Evolutionary conservation across 2,329 filamentous ascomycete genomes (phyloP).

Genomic region (Fusarium begoniae): DNA sequence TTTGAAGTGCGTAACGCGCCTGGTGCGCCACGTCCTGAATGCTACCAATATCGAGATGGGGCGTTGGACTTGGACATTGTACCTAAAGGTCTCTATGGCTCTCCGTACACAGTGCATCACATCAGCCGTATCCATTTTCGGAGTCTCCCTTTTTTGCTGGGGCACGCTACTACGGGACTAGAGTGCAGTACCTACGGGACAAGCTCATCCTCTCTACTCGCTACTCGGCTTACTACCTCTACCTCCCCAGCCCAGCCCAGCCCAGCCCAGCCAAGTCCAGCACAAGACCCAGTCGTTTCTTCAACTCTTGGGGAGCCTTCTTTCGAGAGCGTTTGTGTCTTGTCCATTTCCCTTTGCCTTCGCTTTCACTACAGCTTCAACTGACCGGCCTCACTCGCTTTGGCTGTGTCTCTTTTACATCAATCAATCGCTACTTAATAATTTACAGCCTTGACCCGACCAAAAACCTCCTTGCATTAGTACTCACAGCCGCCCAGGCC

Average conservation of each 20-base stretch:
- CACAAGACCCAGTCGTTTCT: conserved; percentile 41
- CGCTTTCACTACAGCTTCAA: conserved; percentile 31
- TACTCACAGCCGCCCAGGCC: conserved; percentile 17
- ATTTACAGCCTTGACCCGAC: conserved; percentile 4
- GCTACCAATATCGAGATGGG: conserved; percentile 37
- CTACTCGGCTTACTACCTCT: conserved; percentile 29
- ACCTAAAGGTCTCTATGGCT: not conserved
- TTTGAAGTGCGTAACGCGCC: conserved; percentile 23
- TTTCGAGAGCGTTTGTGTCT: conserved; percentile 34
- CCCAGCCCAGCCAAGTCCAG: conserved; percentile 18
- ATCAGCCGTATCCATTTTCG: conserved; percentile 29
- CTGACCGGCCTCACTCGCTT: conserved; percentile 66
- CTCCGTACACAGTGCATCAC: conserved; percentile 38
- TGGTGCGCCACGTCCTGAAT: conserved; percentile 27
- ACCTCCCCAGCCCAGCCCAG: conserved; percentile 28
- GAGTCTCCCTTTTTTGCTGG: conserved; percentile 36
- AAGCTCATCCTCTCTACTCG: not conserved
- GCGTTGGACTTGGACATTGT: conserved; percentile 39
- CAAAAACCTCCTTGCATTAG: conserved; percentile 13
- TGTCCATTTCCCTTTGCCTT: conserved; percentile 29
- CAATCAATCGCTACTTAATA: conserved; percentile 49
- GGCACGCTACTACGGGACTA: conserved; percentile 29
- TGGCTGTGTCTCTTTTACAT: conserved; percentile 54
- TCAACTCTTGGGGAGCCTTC: conserved; percentile 37
- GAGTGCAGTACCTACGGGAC: not conserved